These are phyloP conservation scores for Phialemoniopsis sp. DNA, from an alignment of 2,329 filamentous ascomycete species.

Conservation along the genomic window DNA sequence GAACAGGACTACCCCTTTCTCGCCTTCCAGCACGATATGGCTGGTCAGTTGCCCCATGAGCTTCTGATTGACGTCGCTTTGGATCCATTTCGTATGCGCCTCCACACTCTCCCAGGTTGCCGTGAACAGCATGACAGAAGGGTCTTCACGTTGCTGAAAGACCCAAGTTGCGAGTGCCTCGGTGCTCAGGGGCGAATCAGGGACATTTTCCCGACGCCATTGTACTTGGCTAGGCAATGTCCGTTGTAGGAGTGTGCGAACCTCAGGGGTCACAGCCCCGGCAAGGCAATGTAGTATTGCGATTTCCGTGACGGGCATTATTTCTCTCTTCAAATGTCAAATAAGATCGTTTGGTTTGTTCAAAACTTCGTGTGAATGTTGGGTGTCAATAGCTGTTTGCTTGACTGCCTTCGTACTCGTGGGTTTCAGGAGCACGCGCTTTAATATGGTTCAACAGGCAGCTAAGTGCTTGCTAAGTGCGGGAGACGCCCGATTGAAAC, in stretches of 20 bases:
- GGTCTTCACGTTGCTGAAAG: conserved; percentile 29
- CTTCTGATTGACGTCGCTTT: conserved; percentile 31
- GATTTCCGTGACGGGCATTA: conserved; percentile 35
- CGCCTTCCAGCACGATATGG: conserved; percentile 25
- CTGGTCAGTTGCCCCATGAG: conserved; percentile 24
- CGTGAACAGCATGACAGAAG: conserved; percentile 33
- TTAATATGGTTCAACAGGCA: too few relatives aligned
- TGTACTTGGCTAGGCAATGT: conserved; percentile 29
- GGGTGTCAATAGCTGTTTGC: too few relatives aligned
- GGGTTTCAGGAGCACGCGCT: too few relatives aligned
- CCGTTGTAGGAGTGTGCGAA: conserved; percentile 23
- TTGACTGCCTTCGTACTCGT: too few relatives aligned
- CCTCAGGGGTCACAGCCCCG: conserved; percentile 21
- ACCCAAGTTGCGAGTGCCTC: conserved; percentile 24
- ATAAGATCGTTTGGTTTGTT: too few relatives aligned
- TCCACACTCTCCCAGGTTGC: conserved; percentile 38
- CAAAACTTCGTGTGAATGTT: too few relatives aligned
- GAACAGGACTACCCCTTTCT: conserved; percentile 28
- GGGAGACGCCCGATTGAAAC: too few relatives aligned
- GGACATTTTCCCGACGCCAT: conserved; percentile 30
- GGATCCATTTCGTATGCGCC: conserved; percentile 37
- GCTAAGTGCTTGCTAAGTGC: too few relatives aligned
- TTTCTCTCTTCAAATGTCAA: too few relatives aligned
- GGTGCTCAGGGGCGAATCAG: conserved; percentile 28
- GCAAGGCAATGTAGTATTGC: conserved; percentile 25